Percentiles rank a stretch among this genome's conserved stretches.
phyloP scores from a whole-genome alignment of 2,329 filamentous ascomycete genomes.

The Cladosporium sp. region DNA sequence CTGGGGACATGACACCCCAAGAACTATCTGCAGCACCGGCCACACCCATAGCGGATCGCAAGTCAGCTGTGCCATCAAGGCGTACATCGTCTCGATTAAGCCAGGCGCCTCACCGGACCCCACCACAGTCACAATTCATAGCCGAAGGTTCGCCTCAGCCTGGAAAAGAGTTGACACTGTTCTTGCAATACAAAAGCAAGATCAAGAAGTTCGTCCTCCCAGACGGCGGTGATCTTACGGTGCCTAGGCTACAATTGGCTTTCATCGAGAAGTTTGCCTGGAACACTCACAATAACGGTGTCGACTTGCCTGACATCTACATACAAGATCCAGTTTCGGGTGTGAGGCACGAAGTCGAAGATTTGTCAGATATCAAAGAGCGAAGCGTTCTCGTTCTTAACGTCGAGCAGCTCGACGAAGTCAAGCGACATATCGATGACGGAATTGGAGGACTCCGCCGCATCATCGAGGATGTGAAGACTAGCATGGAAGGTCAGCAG shows the following conservation, averaged over 20 bases:
- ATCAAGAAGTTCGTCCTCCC: constrained; percentile 93
- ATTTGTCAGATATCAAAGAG: constrained; percentile 90
- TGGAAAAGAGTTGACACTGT: constrained; percentile 87
- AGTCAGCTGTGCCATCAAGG: background rate
- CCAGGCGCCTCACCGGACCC: constrained; percentile 29
- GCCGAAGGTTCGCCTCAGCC: constrained; percentile 65
- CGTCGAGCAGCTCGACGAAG: constrained; percentile 88
- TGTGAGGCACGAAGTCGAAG: constrained; percentile 94
- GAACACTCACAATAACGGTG: constrained; percentile 93
- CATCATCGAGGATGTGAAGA: constrained; percentile 83
- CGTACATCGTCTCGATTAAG: constrained; percentile 13
- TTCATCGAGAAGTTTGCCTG: constrained; percentile 99
- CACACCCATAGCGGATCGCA: constrained; percentile 17
- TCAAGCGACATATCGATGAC: constrained; percentile 94
- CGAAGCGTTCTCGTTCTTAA: constrained; percentile 93
- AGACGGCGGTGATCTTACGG: constrained; percentile 81
- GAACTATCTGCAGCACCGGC: constrained; percentile 10
- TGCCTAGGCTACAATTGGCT: constrained; percentile 85
- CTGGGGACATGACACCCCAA: background rate
- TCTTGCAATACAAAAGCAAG: constrained; percentile 93
- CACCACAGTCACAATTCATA: constrained; percentile 46
- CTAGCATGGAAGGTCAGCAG: constrained; percentile 79
- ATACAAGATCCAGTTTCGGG: constrained; percentile 95
- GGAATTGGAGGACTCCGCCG: constrained; percentile 76
- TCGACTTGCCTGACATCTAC: constrained; percentile 93